Percentiles rank a stretch among this genome's conserved stretches.
Conservation (phyloP, 2,329 filamentous ascomycete species). For the Calycina herbarum region DNA sequence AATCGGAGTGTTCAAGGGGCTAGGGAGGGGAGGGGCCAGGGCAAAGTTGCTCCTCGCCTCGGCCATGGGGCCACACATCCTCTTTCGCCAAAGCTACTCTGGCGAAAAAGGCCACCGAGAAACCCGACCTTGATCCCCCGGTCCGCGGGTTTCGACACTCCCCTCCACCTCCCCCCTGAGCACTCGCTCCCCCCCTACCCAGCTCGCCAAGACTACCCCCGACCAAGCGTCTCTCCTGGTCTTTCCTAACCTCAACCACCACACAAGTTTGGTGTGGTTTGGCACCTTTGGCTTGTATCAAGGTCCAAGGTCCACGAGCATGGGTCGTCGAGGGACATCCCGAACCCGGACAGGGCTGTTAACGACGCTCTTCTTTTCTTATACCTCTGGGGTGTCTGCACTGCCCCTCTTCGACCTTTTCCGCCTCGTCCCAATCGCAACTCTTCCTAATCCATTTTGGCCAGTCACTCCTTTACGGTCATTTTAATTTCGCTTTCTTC, state of each 20-base stretch:
- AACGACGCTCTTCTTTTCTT: constrained; percentile 47
- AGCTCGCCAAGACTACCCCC: constrained; percentile 25
- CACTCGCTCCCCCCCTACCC: background rate
- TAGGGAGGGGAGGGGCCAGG: constrained; percentile 3
- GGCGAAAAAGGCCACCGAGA: background rate
- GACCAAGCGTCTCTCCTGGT: constrained; percentile 32
- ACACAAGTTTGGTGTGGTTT: constrained; percentile 35
- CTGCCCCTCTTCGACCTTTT: constrained; percentile 47
- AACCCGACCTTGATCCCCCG: constrained; percentile 3
- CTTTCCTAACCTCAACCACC: constrained; percentile 23
- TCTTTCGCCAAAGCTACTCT: background rate
- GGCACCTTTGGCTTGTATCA: constrained; percentile 35
- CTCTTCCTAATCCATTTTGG: constrained; percentile 42
- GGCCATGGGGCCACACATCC: background rate
- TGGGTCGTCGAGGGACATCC: constrained; percentile 33
- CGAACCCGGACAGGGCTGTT: constrained; percentile 36
- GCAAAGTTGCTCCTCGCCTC: constrained; percentile 13
- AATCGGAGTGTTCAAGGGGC: background rate
- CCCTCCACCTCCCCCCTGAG: background rate
- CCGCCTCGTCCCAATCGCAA: constrained; percentile 48
- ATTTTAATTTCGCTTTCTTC: constrained; percentile 45
- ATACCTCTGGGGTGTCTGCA: constrained; percentile 52
- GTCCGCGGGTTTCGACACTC: constrained; percentile 16
- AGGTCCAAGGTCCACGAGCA: constrained; percentile 27
- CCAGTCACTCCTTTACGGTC: constrained; percentile 53